These are phyloP conservation scores for Aureobasidium subglaciale DNA, from an alignment of 2,329 filamentous ascomycete genomes.

Conservation along the genomic window DNA sequence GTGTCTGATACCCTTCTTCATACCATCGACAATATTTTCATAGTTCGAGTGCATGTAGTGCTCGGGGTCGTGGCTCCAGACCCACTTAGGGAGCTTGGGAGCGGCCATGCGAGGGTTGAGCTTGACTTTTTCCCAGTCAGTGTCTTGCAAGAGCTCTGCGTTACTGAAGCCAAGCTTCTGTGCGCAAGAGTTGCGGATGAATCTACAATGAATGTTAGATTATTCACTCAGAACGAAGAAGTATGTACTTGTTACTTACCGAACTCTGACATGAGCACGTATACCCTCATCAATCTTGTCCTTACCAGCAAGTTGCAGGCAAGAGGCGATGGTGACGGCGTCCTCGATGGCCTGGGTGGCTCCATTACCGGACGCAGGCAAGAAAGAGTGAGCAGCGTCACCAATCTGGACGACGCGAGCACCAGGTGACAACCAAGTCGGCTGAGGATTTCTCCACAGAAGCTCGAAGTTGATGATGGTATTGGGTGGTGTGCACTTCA, in stretches of 20 bases:
- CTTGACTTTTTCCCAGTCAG: conserved; percentile 43
- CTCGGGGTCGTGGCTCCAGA: conserved; percentile 41
- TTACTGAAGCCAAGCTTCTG: conserved; percentile 44
- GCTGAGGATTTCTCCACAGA: conserved; percentile 36
- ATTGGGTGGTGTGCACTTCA: conserved; percentile 37
- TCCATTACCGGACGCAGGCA: conserved; percentile 40
- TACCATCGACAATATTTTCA: conserved; percentile 33
- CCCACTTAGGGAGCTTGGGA: conserved; percentile 41
- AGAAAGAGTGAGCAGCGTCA: conserved; percentile 39
- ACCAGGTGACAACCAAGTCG: conserved; percentile 37
- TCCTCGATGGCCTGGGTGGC: conserved; percentile 44
- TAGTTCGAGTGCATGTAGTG: conserved; percentile 40
- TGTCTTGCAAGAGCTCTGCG: conserved; percentile 41
- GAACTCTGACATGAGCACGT: conserved; percentile 36
- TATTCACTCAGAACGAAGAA: background rate
- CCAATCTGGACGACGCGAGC: conserved; percentile 40
- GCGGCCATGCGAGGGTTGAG: conserved; percentile 37
- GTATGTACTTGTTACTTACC: conserved; percentile 23
- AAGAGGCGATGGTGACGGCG: conserved; percentile 39
- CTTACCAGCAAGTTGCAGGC: conserved; percentile 39
- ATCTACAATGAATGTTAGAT: conserved; percentile 26
- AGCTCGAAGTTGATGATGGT: conserved; percentile 45
- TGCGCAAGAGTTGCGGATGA: conserved; percentile 42
- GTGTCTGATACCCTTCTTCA: conserved; percentile 37
- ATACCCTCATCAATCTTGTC: conserved; percentile 33